These are phyloP conservation scores for Epichloe elymi DNA, from an alignment of 2,329 filamentous ascomycete species.

Conservation along the genomic window DNA sequence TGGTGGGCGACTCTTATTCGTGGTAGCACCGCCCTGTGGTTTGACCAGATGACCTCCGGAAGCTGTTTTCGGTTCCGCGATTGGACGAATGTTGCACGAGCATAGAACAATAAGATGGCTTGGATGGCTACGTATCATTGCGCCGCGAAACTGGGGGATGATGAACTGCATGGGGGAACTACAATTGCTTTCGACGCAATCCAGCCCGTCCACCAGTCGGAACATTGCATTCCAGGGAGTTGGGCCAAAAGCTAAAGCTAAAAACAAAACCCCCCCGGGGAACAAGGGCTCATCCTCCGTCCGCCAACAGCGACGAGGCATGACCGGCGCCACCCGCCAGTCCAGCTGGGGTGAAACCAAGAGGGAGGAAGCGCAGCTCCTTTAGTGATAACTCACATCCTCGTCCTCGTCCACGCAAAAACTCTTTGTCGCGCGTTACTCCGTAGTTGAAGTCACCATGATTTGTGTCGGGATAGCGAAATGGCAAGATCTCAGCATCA, in stretches of 20 bases:
- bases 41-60: slow-evolving; percentile 5
- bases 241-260: background rate
- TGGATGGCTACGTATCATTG: background rate
- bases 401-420: too few relatives aligned
- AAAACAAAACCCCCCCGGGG: slow-evolving; percentile 1
- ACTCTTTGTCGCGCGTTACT: too few relatives aligned
- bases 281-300: slow-evolving; percentile 1
- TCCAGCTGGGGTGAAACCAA: background rate
- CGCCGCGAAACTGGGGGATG: background rate
- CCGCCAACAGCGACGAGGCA: slow-evolving; percentile 3
- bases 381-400: too few relatives aligned
- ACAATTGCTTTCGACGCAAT: background rate
- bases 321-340: slow-evolving; percentile 4
- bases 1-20: slow-evolving; percentile 2
- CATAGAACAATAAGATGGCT: background rate
- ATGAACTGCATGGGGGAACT: background rate
- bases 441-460: too few relatives aligned
- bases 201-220: background rate
- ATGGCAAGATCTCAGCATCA: too few relatives aligned
- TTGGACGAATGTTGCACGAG: background rate
- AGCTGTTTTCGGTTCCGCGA: slow-evolving; percentile 2
- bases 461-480: too few relatives aligned
- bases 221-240: slow-evolving; percentile 3
- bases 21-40: background rate
- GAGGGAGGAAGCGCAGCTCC: background rate